Conservation (phyloP, 202 grass and related monocot species). For the Zoysia matrella region DNA sequence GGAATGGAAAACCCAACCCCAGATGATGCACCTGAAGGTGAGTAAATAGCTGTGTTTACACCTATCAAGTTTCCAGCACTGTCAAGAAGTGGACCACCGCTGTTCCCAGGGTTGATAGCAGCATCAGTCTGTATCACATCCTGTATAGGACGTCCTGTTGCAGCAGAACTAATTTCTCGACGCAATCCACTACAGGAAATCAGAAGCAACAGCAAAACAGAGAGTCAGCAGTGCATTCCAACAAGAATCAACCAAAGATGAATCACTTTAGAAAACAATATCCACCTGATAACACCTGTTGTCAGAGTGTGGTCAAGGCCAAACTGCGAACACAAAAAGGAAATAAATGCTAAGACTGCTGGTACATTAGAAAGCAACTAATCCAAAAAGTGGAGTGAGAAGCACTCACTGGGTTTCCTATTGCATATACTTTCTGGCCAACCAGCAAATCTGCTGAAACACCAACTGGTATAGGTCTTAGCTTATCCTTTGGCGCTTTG, state of each 20-base stretch:
- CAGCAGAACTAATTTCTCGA: constrained; percentile 99
- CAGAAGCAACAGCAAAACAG: constrained; percentile 25
- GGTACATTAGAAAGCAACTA: background rate
- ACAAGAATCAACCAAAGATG: constrained; percentile 29
- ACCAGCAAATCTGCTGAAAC: constrained; percentile 83
- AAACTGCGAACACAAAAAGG: constrained; percentile 68
- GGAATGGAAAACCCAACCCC: constrained; percentile 99
- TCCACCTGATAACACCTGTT: constrained; percentile 97
- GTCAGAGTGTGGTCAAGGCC: constrained; percentile 99
- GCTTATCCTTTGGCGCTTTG: constrained; percentile 59
- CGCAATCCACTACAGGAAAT: constrained; percentile 66
- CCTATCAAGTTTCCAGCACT: constrained; percentile 98
- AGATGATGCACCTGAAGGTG: constrained; percentile 97
- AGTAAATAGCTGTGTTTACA: constrained; percentile 99
- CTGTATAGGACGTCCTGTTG: constrained; percentile 98
- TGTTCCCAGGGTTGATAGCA: constrained; percentile 98
- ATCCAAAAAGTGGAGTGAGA: constrained; percentile 17
- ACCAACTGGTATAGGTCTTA: too few relatives aligned
- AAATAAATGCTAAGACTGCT: background rate
- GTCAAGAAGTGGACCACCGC: constrained; percentile 92
- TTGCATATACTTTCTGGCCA: constrained; percentile 98
- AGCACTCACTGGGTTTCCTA: constrained; percentile 94
- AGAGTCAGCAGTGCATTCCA: constrained; percentile 14
- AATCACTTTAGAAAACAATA: constrained; percentile 42
- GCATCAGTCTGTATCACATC: constrained; percentile 99